Conservation (phyloP, 164 flowering plant species). For the Kingdonia uniflora region DNA sequence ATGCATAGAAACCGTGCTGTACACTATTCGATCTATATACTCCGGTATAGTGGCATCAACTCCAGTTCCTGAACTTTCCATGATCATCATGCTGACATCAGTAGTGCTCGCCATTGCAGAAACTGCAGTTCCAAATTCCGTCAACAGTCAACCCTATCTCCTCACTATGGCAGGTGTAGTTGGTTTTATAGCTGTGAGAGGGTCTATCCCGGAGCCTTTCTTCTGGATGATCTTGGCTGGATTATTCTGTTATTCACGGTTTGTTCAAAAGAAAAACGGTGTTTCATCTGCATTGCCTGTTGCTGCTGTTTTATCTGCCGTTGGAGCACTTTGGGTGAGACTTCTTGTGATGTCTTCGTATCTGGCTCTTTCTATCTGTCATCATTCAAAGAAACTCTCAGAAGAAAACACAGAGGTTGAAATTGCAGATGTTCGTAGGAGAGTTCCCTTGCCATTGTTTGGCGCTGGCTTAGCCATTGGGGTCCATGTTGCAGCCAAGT, state of each 20-base stretch:
- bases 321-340: slow-evolving; percentile 88
- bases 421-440: slow-evolving; percentile 13
- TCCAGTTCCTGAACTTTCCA: slow-evolving; percentile 57
- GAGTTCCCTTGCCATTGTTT: slow-evolving; percentile 57
- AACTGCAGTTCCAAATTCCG: slow-evolving; percentile 49
- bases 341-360: slow-evolving; percentile 33
- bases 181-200: slow-evolving; percentile 59
- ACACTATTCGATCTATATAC: slow-evolving; percentile 50
- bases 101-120: slow-evolving; percentile 60
- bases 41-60: slow-evolving; percentile 61
- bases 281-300: slow-evolving; percentile 73
- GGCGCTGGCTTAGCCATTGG: slow-evolving; percentile 67
- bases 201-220: slow-evolving; percentile 47
- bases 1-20: slow-evolving; percentile 40
- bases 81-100: slow-evolving; percentile 54
- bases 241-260: slow-evolving; percentile 35
- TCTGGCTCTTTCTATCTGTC: slow-evolving; percentile 54
- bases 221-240: slow-evolving; percentile 65
- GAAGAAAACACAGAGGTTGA: slow-evolving; percentile 25
- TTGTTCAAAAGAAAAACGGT: slow-evolving; percentile 42
- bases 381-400: slow-evolving; percentile 34
- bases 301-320: slow-evolving; percentile 61
- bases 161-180: slow-evolving; percentile 58
- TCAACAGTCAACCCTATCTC: slow-evolving; percentile 44
- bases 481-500: slow-evolving; percentile 45